A percentile compares a stretch with the other conserved stretches of the same genome.
These are phyloP conservation scores for Puccinia triticina DNA, from an alignment of 1,284 basidiomycete species.

Conservation along the genomic window DNA sequence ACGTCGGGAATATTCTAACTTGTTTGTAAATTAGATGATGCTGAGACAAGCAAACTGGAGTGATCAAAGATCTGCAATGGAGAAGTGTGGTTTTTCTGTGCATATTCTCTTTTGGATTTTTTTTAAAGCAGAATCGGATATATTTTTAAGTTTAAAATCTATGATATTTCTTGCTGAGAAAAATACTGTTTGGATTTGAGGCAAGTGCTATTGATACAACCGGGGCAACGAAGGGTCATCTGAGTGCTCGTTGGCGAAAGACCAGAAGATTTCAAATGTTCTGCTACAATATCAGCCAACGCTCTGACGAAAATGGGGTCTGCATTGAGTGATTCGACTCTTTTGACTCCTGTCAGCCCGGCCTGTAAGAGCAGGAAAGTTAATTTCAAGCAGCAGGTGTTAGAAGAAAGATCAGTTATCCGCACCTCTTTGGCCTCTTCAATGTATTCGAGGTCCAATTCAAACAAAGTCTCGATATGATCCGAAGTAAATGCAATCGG, in stretches of 20 bases:
- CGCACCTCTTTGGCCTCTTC: conserved; percentile 86
- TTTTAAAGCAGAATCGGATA: not conserved
- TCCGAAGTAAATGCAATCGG: conserved; percentile 99
- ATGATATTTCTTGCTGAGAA: conserved; percentile 51
- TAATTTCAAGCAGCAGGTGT: conserved; percentile 5
- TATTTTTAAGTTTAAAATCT: not conserved
- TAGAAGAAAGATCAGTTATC: conserved; percentile 46
- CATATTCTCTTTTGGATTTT: too few relatives aligned
- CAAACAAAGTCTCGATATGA: conserved; percentile 98
- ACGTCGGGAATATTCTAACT: too few relatives aligned
- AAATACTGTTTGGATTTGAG: conserved; percentile 87
- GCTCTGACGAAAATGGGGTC: conserved; percentile 98
- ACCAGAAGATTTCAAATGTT: conserved; percentile 67
- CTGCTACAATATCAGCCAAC: conserved; percentile 85
- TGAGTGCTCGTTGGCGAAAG: conserved; percentile 70
- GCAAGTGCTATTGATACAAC: conserved; percentile 86
- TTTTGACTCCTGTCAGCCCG: conserved; percentile 79
- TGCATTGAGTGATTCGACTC: conserved; percentile 94
- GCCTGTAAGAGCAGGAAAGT: conserved; percentile 65
- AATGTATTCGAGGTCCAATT: conserved; percentile 90
- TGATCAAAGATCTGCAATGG: too few relatives aligned
- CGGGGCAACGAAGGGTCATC: conserved; percentile 85
- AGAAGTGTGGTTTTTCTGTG: too few relatives aligned
- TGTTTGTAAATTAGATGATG: too few relatives aligned
- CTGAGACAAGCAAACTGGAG: too few relatives aligned